Conservation (phyloP, 495 filamentous ascomycete genomes). For the Podospora bellae-mahoneyi region DNA sequence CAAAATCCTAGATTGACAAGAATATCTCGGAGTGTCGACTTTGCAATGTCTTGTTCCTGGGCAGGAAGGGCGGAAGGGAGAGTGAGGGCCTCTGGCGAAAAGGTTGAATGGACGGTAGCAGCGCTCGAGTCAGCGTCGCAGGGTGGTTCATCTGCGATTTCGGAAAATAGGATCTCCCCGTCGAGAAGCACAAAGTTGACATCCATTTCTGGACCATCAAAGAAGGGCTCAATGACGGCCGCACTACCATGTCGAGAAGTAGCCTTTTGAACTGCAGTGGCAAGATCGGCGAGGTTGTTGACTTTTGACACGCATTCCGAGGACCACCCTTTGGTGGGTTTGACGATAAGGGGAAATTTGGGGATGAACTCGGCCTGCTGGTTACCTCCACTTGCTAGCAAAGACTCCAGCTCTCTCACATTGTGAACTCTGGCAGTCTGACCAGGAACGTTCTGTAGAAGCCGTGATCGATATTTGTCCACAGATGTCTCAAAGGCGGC, state of each 20-base stretch:
- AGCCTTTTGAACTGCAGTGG: slow-evolving; percentile 26
- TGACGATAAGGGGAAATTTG: slow-evolving; percentile 29
- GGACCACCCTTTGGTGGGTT: slow-evolving; percentile 34
- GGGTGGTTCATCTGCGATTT: slow-evolving; percentile 53
- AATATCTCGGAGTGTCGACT: slow-evolving; percentile 29
- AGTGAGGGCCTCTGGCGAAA: slow-evolving; percentile 40
- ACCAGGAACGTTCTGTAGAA: slow-evolving; percentile 34
- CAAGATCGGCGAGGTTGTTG: slow-evolving; percentile 22
- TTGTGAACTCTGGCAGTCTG: slow-evolving; percentile 23
- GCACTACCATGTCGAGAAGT: slow-evolving; percentile 28
- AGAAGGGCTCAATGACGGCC: slow-evolving; percentile 34
- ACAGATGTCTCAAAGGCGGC: slow-evolving; percentile 41
- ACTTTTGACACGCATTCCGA: slow-evolving; percentile 35
- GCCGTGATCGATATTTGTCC: slow-evolving; percentile 43
- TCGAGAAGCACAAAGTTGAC: slow-evolving; percentile 49
- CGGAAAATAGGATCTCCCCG: slow-evolving; percentile 50
- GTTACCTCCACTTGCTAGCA: slow-evolving; percentile 2
- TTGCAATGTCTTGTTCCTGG: slow-evolving; percentile 33
- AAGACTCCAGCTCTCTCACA: slow-evolving; percentile 23
- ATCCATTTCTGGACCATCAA: slow-evolving; percentile 51
- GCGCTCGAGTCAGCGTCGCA: slow-evolving; percentile 38
- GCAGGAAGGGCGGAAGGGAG: slow-evolving; percentile 40
- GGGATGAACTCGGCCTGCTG: slow-evolving; percentile 18
- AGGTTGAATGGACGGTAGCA: slow-evolving; percentile 28
- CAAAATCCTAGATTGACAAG: slow-evolving; percentile 36